A percentile compares a stretch with the other conserved stretches of the same genome.
Conservation (phyloP, 1,284 basidiomycete species). For the Malassezia restricta region DNA sequence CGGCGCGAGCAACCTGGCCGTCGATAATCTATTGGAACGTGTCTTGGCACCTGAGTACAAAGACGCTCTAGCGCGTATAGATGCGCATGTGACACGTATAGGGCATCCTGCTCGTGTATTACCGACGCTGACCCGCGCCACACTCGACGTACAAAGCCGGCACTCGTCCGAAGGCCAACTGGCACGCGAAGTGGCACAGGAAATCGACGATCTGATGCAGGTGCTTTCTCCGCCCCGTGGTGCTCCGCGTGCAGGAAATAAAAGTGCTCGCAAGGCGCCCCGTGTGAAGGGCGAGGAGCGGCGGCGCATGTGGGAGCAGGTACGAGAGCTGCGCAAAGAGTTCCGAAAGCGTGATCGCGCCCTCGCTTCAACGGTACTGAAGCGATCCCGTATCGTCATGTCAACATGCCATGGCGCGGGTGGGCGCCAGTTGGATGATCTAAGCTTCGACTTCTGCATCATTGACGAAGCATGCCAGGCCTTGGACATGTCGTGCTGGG, state of each 20-base stretch:
- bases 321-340: slow-evolving; percentile 80
- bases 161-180: slow-evolving; percentile 29
- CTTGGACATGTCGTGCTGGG: slow-evolving; percentile 91
- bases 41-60: slow-evolving; percentile 19
- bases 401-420: slow-evolving; percentile 72
- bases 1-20: slow-evolving; percentile 79
- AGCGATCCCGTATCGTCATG: slow-evolving; percentile 68
- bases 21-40: slow-evolving; percentile 50
- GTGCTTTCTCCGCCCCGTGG: slow-evolving; percentile 15
- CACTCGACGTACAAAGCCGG: slow-evolving; percentile 74
- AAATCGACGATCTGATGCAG: slow-evolving; percentile 20
- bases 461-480: slow-evolving; percentile 90
- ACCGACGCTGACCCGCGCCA: slow-evolving; percentile 61
- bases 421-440: slow-evolving; percentile 20
- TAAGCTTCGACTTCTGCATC: slow-evolving; percentile 70
- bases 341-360: slow-evolving; percentile 75
- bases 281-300: slow-evolving; percentile 58
- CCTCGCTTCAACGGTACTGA: slow-evolving; percentile 66
- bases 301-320: slow-evolving; percentile 79
- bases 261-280: slow-evolving; percentile 22
- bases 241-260: slow-evolving; percentile 28
- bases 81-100: slow-evolving; percentile 26
- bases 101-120: slow-evolving; percentile 75
- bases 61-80: slow-evolving; percentile 21
- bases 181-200: slow-evolving; percentile 29